phyloP scores from a whole-genome alignment of 139 green algal genomes.

The Limnomonas spitsbergensis region DNA sequence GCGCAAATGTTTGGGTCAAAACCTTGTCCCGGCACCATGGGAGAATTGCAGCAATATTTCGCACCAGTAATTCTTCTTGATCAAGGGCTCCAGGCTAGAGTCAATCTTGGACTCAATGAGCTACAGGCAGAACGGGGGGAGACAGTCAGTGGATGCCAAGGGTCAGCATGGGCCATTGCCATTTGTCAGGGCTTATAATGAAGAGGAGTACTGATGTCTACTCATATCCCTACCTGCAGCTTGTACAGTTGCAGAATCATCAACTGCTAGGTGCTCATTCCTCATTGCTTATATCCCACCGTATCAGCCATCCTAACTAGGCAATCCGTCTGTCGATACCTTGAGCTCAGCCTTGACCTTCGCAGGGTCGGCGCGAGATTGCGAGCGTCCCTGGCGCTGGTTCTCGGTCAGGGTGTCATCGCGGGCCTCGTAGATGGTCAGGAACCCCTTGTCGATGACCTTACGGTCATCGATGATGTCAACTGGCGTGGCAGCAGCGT shows the following conservation, averaged over 20 bases:
- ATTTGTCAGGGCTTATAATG: too few relatives aligned
- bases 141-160: neutral
- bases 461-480: conserved; percentile 81
- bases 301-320: too few relatives aligned
- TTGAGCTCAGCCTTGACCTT: conserved; percentile 71
- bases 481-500: conserved; percentile 54
- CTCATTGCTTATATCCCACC: too few relatives aligned
- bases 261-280: too few relatives aligned
- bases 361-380: conserved; percentile 56
- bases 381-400: conserved; percentile 69
- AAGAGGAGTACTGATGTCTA: too few relatives aligned
- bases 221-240: too few relatives aligned
- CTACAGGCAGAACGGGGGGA: neutral
- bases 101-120: conserved; percentile 73
- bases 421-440: conserved; percentile 90
- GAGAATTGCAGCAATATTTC: too few relatives aligned
- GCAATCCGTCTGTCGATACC: conserved; percentile 22
- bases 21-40: too few relatives aligned
- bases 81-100: conserved; percentile 47
- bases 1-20: too few relatives aligned
- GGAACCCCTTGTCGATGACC: conserved; percentile 60
- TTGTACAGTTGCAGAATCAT: too few relatives aligned
- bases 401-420: conserved; percentile 77
- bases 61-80: conserved; percentile 88
- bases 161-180: neutral